Evolutionary conservation across 768 basidiomycete species (phyloP).

Genomic region (Dentipellis sp.): DNA sequence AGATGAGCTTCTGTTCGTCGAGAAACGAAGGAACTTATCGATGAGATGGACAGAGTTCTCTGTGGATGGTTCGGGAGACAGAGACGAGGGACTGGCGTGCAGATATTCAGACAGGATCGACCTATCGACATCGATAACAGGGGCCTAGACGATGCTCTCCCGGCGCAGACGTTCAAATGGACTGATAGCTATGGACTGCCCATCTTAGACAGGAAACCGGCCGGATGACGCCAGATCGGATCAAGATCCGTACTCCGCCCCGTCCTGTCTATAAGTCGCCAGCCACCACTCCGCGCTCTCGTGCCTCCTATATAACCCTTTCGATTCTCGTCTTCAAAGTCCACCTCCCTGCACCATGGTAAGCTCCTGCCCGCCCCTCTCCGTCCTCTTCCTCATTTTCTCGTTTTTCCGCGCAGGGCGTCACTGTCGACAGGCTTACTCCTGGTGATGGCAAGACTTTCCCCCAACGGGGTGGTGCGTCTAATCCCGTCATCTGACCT

Average conservation of each 20-base stretch:
- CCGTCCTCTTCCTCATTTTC: background rate
- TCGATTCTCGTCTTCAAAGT: slow-evolving; percentile 3
- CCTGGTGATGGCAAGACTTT: slow-evolving; percentile 54
- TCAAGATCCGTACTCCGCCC: slow-evolving; percentile 5
- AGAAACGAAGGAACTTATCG: background rate
- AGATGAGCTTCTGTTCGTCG: background rate
- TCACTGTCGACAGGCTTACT: slow-evolving; percentile 48
- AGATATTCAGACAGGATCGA: background rate
- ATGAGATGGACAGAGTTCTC: background rate
- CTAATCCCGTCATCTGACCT: background rate
- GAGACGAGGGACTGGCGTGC: too few species aligned
- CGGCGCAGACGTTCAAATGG: background rate
- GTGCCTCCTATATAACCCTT: slow-evolving; percentile 14
- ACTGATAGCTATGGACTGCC: background rate
- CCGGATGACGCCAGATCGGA: slow-evolving; percentile 3
- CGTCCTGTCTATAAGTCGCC: background rate
- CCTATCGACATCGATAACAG: slow-evolving; percentile 3
- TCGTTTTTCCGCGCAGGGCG: slow-evolving; percentile 41
- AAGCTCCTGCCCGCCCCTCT: background rate
- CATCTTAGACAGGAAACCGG: background rate
- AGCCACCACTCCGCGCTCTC: slow-evolving; percentile 10
- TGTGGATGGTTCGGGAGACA: background rate
- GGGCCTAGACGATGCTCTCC: background rate
- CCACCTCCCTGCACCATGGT: slow-evolving; percentile 8
- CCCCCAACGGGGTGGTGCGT: slow-evolving; percentile 64